Percentiles rank a stretch among this genome's conserved stretches.
Evolutionary conservation across 148 eudicot species (phyloP).

Genomic region (Fagopyrum tataricum): DNA sequence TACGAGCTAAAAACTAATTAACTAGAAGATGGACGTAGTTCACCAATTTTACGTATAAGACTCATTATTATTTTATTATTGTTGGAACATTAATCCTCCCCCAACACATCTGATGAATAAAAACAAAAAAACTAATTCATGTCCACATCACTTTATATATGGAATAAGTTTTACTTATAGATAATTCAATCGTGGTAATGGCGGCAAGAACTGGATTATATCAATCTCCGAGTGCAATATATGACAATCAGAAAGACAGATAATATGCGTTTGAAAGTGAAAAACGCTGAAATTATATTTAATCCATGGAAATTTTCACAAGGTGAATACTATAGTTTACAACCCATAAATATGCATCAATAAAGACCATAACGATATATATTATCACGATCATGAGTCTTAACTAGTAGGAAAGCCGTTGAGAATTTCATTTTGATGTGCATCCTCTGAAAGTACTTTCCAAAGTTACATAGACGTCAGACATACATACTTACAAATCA

Average conservation of each 20-base stretch:
- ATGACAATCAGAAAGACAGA: too few relatives aligned
- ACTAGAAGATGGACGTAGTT: too few relatives aligned
- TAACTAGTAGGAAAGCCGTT: not conserved
- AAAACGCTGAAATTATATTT: too few relatives aligned
- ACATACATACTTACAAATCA: constrained; percentile 8
- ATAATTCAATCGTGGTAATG: not conserved
- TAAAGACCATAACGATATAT: not conserved
- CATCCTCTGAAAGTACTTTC: constrained; percentile 2
- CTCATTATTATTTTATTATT: too few relatives aligned
- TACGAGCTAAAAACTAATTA: too few relatives aligned
- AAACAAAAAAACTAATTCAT: not conserved
- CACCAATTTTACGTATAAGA: too few relatives aligned
- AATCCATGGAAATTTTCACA: too few relatives aligned
- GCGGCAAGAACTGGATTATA: not conserved
- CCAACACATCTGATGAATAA: too few relatives aligned
- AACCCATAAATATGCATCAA: not conserved
- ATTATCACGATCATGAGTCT: not conserved
- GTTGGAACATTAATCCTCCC: too few relatives aligned
- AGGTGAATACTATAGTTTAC: not conserved
- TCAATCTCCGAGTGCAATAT: too few relatives aligned
- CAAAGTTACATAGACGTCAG: constrained; percentile 9
- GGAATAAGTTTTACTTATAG: too few relatives aligned
- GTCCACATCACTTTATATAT: not conserved
- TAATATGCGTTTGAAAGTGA: too few relatives aligned
- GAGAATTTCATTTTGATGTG: constrained; percentile 6